Base-by-base conservation (phyloP, 1,139 yeast species). In the Candida sp. region DNA sequence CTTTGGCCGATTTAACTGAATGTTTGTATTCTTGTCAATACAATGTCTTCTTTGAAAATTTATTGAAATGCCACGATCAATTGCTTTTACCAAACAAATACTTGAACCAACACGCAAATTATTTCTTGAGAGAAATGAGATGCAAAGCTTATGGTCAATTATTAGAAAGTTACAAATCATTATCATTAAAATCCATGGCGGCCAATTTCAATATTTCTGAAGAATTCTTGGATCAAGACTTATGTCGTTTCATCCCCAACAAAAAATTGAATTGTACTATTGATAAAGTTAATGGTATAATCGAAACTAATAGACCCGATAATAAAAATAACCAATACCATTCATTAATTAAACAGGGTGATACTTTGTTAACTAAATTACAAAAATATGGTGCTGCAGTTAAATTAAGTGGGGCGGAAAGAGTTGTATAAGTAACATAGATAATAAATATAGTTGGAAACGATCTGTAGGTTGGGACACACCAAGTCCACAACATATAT, bases 341-440 rank as follows among this genome's bases (percentile, higher is more conserved):
- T 61, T 70, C 75, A 51, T 76, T 95, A 58, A 85, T 95, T 57
- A 89, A 88, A 64, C 96, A 87, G 62, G 99, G 99, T 49, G 99
- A 95, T 62, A 82, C 84, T 11, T 75, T 95, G 55, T 81, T 95
- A 65, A 93, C 99, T 27, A 93, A 93, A 66, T 77, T 95, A 59
- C 99, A 95, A 63, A 93, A 91, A 66, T 93, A 93, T 58, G 97
- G 97, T 40, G 97, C 98, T 34, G 97, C 98, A 12, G 98, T 93
- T 43, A 87, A 95, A 64, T 78, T 93, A 57, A 85, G 95, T 60
- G 97, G 98, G 39, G 89, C 96, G 32, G 97, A 90, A 61, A 77
- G 82, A 56, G 82, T 79, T 12, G 57, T 53, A n/a, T 54, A 49
- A 39, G 33, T n/a, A 27, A 8, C 22, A 25, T 32, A 25, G 29